A percentile compares a stretch with the other conserved stretches of the same genome.
Conservation (phyloP, 805 yeast genomes). For the Blastobotrys chiropterorum region DNA sequence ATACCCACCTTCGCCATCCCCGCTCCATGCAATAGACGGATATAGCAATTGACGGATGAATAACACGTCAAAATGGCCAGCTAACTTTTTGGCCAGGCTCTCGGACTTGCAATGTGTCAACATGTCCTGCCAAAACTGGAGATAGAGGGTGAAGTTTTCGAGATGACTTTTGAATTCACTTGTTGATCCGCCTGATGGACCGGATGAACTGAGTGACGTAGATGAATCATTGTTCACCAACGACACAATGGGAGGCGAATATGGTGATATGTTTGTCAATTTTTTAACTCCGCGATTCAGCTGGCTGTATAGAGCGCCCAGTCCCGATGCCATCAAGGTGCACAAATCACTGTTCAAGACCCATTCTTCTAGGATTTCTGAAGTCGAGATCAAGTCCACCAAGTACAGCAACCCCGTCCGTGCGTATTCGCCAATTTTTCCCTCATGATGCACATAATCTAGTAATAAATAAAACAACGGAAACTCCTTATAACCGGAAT, state of each 20-base stretch:
- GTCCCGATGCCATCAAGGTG: slow-evolving; percentile 27
- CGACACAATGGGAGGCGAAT: slow-evolving; percentile 5
- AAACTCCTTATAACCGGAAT: slow-evolving; percentile 12
- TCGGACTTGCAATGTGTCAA: slow-evolving; percentile 18
- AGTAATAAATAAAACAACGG: slow-evolving; percentile 25
- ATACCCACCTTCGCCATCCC: slow-evolving; percentile 17
- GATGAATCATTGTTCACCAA: not conserved
- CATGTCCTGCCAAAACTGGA: slow-evolving; percentile 28
- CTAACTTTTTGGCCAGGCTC: slow-evolving; percentile 11
- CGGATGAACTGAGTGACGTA: too few relatives aligned
- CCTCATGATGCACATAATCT: slow-evolving; percentile 25
- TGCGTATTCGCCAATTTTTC: slow-evolving; percentile 23
- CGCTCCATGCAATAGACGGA: slow-evolving; percentile 23
- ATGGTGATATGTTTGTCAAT: not conserved
- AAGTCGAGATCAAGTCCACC: slow-evolving; percentile 19
- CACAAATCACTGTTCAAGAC: slow-evolving; percentile 23
- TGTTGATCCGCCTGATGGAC: too few relatives aligned
- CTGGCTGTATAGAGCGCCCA: slow-evolving; percentile 25
- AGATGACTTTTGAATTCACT: slow-evolving; percentile 8
- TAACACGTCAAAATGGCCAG: slow-evolving; percentile 23
- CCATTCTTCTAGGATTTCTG: slow-evolving; percentile 22
- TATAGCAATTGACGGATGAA: slow-evolving; percentile 25
- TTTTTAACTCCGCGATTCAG: slow-evolving; percentile 7
- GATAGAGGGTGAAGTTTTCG: slow-evolving; percentile 19
- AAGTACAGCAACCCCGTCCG: slow-evolving; percentile 25